phyloP scores from a whole-genome alignment of 306 rosid genomes.

The Cucurbita pepo region DNA sequence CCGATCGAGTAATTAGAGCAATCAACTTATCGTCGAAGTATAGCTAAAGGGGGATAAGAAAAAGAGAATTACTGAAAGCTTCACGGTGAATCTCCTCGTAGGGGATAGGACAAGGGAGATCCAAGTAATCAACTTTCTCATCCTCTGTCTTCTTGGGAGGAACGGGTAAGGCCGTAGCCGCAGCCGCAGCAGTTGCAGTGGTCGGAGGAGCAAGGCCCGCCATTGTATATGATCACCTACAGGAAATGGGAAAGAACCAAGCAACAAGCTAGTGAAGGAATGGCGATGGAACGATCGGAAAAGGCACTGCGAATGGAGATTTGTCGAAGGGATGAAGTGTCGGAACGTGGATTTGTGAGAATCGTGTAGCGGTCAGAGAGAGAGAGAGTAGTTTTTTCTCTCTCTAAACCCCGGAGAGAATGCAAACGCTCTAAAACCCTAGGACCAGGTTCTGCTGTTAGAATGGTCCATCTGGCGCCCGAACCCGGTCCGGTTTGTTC shows the following conservation, averaged over 20 bases:
- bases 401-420: slow-evolving; percentile 7
- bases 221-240: slow-evolving; percentile 7
- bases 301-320: neutral
- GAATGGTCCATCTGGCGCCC: too few relatives aligned
- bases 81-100: slow-evolving; percentile 95
- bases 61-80: slow-evolving; percentile 58
- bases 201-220: slow-evolving; percentile 26
- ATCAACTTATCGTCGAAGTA: neutral
- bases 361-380: neutral
- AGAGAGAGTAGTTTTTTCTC: neutral
- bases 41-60: neutral
- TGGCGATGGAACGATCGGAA: neutral
- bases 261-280: neutral
- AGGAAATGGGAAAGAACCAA: neutral
- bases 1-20: neutral
- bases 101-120: slow-evolving; percentile 88
- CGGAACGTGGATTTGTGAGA: neutral
- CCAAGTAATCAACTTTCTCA: slow-evolving; percentile 48
- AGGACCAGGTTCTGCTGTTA: neutral
- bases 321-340: neutral
- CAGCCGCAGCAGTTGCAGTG: slow-evolving; percentile 11
- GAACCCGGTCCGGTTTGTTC: too few relatives aligned
- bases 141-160: slow-evolving; percentile 21
- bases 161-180: neutral
- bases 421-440: slow-evolving; percentile 4